Conservation (phyloP, 108 stramenopile species). For the Ochromonas danica region DNA sequence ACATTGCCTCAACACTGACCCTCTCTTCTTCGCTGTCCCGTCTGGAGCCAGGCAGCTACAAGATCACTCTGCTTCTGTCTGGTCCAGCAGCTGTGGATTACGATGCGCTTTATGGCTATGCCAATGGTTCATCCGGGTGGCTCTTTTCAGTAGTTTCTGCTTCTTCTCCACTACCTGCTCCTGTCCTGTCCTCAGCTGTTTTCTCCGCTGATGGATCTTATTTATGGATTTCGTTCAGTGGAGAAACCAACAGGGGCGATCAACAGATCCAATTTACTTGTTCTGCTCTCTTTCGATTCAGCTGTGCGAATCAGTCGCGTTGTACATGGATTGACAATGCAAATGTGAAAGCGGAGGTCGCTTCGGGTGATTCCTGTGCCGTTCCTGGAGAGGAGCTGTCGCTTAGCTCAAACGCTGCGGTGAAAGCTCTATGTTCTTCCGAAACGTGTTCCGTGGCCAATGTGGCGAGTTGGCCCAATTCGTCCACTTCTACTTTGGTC, state of each 20-base stretch:
- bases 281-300: conserved; percentile 2
- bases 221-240: neutral
- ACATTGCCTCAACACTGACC: no score
- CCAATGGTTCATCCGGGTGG: neutral
- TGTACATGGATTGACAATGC: conserved; percentile 21
- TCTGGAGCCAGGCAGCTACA: neutral
- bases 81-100: neutral
- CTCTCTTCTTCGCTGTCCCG: neutral
- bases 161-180: neutral
- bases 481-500: neutral
- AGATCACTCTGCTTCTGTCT: neutral
- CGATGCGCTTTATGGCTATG: neutral
- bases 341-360: neutral
- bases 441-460: neutral
- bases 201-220: conserved; percentile 20
- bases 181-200: conserved; percentile 6
- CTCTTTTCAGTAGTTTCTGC: neutral
- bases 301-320: neutral
- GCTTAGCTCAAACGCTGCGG: neutral
- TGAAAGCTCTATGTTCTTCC: neutral
- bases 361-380: neutral
- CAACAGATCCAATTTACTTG: neutral
- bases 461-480: neutral
- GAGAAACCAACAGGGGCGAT: neutral
- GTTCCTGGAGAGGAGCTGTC: neutral